Base-by-base conservation (phyloP, 495 filamentous ascomycete species). In the Penicillium roqueforti region DNA sequence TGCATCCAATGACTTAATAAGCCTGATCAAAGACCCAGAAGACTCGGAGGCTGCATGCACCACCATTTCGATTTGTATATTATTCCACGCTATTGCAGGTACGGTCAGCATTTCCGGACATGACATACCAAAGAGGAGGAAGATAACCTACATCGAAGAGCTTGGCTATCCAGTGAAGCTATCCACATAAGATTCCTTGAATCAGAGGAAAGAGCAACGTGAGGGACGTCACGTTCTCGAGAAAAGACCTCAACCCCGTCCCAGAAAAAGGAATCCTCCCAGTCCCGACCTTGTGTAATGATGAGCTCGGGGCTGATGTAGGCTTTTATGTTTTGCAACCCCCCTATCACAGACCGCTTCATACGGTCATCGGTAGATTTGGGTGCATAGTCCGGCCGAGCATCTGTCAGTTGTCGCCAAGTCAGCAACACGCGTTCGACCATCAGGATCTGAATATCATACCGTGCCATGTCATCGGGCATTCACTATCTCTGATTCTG, bases 131-230 rank as follows among this genome's bases (percentile, higher is more conserved):
- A 8, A 34, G 4, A 10, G 1, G 5, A 28, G 11, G 11, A n/a
- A 14, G 16, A 13, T 8, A 18, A 4, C 73, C 69, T 78, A 88
- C 86, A 77, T 66, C 68, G 76, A 50, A 96, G 72, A 28, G 89
- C 84, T 45, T 78, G 75, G 53, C 84, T 84, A 59, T 92, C 87
- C 32, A 96, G 70, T 47, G 82, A 76, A 3, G 88, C 81, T 18
- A 93, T 76, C 91, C 91, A 96, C 65, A 81, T 77, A 26, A 95
- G 67, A 42, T 78, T 78, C 39, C 82, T 80, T 4, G 76, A 72
- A 5, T 76, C 72, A 47, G 77, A 74, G 5, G 90, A 86, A n/a
- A 95, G 66, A 54, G 84, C 82, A 25, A 96, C 84, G 26, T 91
- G 48, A 19, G 85, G 64, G 9, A 73, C 73, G 8, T 66, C 67